phyloP scores from a whole-genome alignment of 306 rosid species.

The Lotus japonicus region DNA sequence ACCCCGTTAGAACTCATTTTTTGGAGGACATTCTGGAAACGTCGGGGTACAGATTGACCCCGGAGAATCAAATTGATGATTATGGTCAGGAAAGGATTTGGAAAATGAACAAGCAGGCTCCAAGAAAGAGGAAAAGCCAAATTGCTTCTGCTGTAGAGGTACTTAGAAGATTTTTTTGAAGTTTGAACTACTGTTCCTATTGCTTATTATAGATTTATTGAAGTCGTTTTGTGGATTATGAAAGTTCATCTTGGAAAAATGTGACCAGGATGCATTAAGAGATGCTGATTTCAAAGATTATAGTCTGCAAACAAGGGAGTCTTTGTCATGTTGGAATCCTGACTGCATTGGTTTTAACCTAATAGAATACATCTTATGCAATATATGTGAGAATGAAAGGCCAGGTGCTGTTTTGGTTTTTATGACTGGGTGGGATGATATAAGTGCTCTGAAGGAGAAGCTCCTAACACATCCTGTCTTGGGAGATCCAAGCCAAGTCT shows the following conservation, averaged over 20 bases:
- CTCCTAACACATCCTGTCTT: conserved; percentile 56
- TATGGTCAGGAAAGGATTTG: conserved; percentile 81
- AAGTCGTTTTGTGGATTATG: too few species aligned
- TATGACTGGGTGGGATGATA: conserved; percentile 93
- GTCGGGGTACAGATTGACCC: conserved; percentile 63
- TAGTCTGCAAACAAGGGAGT: conserved; percentile 58
- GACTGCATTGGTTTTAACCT: conserved; percentile 75
- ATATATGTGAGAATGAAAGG: conserved; percentile 33
- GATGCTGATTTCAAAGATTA: conserved; percentile 58
- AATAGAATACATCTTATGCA: conserved; percentile 32
- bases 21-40: conserved; percentile 73
- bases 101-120: conserved; percentile 80
- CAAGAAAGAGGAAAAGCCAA: conserved; percentile 90
- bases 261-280: conserved; percentile 61
- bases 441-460: conserved; percentile 65
- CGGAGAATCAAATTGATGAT: conserved; percentile 78
- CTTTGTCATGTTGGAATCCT: conserved; percentile 83
- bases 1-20: conserved; percentile 69
- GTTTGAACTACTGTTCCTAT: background rate
- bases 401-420: conserved; percentile 74
- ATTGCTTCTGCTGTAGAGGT: conserved; percentile 81
- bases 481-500: conserved; percentile 58
- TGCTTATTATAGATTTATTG: background rate
- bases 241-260: conserved; percentile 1
- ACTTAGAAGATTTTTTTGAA: background rate